These are phyloP conservation scores for Bipolaris cookei DNA, from an alignment of 2,329 filamentous ascomycete species.

Conservation along the genomic window DNA sequence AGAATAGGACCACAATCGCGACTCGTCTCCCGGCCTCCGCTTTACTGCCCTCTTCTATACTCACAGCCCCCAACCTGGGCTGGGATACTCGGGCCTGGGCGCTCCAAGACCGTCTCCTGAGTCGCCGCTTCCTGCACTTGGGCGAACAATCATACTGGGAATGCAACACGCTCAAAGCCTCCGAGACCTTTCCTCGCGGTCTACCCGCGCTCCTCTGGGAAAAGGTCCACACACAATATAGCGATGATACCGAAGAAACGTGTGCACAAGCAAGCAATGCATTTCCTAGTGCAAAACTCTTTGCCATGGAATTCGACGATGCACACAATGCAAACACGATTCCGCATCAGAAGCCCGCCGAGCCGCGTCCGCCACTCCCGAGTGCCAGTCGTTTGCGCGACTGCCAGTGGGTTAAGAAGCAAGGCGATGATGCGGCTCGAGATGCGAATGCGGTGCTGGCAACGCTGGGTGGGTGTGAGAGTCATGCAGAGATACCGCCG, in stretches of 20 bases:
- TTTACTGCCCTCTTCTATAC: constrained; percentile 21
- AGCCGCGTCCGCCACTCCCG: not conserved
- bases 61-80: constrained; percentile 31
- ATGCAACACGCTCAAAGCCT: constrained; percentile 47
- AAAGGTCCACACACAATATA: constrained; percentile 39
- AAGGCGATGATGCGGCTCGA: constrained; percentile 27
- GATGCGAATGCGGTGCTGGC: constrained; percentile 24
- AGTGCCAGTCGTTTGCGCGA: constrained; percentile 20
- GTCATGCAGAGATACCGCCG: not conserved
- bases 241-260: not conserved
- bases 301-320: not conserved
- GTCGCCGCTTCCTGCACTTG: constrained; percentile 42
- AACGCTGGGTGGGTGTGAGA: not conserved
- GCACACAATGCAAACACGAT: not conserved
- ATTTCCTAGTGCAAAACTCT: too few species aligned
- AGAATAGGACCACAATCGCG: not conserved
- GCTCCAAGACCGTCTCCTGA: constrained; percentile 47
- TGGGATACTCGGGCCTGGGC: constrained; percentile 48
- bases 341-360: not conserved
- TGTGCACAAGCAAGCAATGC: not conserved
- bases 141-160: constrained; percentile 49
- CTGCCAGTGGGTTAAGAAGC: constrained; percentile 32
- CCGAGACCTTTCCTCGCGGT: constrained; percentile 45
- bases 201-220: constrained; percentile 47
- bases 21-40: constrained; percentile 19